These are phyloP conservation scores for Fraxinus baroniana DNA, from an alignment of 305 asterid species.

Conservation along the genomic window DNA sequence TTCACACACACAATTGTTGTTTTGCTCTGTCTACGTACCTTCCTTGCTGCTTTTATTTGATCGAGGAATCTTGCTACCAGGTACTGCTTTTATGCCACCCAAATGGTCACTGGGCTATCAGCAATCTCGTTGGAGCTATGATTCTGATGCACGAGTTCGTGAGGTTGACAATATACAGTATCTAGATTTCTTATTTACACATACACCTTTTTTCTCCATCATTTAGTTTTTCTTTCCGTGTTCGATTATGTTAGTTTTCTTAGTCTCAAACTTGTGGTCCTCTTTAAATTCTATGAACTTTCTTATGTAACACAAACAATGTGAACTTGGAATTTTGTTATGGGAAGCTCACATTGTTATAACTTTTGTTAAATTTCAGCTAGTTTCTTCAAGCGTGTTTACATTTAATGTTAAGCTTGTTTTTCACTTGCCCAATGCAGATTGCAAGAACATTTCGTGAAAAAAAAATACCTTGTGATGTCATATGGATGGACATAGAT, in stretches of 20 bases:
- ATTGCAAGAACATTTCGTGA: conserved; percentile 81
- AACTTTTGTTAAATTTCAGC: neutral
- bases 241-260: neutral
- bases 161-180: conserved; percentile 48
- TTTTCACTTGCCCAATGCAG: conserved; percentile 41
- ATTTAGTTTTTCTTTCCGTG: neutral
- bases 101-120: conserved; percentile 98
- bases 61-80: conserved; percentile 39
- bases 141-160: conserved; percentile 75
- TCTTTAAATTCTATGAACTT: neutral
- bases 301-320: neutral
- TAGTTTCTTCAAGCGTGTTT: neutral
- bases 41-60: neutral
- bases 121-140: conserved; percentile 95
- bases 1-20: neutral
- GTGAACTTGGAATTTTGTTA: neutral
- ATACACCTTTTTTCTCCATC: neutral
- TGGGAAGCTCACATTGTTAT: conserved; percentile 13
- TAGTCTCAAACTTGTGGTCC: neutral
- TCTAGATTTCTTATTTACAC: conserved; percentile 9
- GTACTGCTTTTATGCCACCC: conserved; percentile 94
- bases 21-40: neutral
- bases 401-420: neutral
- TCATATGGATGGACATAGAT: conserved; percentile 99
- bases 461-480: conserved; percentile 92